A percentile compares a stretch with the other conserved stretches of the same genome.
phyloP scores from a whole-genome alignment of 768 basidiomycete species.

The Hypholoma sublateritium region DNA sequence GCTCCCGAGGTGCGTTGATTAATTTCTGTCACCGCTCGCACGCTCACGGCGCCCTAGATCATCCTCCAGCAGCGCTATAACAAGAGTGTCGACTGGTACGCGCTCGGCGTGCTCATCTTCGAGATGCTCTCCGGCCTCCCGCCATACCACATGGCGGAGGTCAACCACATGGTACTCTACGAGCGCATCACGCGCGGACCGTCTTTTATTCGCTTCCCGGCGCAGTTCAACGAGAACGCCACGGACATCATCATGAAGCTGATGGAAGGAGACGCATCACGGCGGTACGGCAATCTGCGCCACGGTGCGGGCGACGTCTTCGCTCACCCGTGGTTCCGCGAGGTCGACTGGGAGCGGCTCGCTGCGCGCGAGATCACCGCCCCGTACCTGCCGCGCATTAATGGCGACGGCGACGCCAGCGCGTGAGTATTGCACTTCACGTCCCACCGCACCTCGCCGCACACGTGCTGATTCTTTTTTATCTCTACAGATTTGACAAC shows the following conservation, averaged over 20 bases:
- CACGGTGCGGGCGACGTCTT: slow-evolving; percentile 92
- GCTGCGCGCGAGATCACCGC: slow-evolving; percentile 86
- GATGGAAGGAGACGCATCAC: slow-evolving; percentile 85
- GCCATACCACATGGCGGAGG: slow-evolving; percentile 89
- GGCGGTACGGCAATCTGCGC: slow-evolving; percentile 86
- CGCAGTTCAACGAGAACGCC: slow-evolving; percentile 68
- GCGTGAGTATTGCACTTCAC: slow-evolving; percentile 52
- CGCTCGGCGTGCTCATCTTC: slow-evolving; percentile 93
- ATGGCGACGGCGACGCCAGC: slow-evolving; percentile 93
- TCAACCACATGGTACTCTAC: slow-evolving; percentile 84
- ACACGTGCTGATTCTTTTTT: neutral
- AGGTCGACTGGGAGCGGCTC: slow-evolving; percentile 89
- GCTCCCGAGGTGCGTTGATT: slow-evolving; percentile 78
- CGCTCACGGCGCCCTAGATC: slow-evolving; percentile 44
- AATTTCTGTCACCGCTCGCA: neutral
- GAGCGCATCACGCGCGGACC: slow-evolving; percentile 87
- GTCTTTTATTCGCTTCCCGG: slow-evolving; percentile 75
- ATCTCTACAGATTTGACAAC: slow-evolving; percentile 59
- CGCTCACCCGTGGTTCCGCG: slow-evolving; percentile 89
- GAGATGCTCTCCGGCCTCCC: slow-evolving; percentile 98
- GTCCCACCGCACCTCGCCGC: neutral
- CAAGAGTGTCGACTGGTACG: slow-evolving; percentile 98
- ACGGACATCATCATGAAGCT: slow-evolving; percentile 88
- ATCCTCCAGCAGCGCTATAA: slow-evolving; percentile 86
- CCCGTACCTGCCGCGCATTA: slow-evolving; percentile 91